phyloP scores from a whole-genome alignment of 2,329 filamentous ascomycete genomes.

The Chrysoporthe cubensis region DNA sequence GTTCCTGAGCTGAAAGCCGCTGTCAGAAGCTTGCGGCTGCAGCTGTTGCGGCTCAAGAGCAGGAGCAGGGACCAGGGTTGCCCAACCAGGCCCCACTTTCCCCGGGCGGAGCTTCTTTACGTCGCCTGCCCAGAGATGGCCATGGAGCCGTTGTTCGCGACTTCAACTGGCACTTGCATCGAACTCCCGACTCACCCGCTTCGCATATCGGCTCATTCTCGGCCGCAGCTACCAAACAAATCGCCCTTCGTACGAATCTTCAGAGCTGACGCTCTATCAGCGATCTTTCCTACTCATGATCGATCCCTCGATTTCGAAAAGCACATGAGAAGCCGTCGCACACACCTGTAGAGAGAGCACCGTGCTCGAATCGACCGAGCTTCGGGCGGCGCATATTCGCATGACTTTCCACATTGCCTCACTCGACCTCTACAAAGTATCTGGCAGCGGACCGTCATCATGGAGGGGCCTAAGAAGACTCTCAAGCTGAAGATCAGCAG shows the following conservation, averaged over 20 bases:
- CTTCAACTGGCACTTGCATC: neutral
- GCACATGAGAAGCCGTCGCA: neutral
- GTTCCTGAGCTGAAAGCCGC: neutral
- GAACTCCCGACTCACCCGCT: neutral
- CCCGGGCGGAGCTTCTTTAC: neutral
- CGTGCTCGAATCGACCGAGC: neutral
- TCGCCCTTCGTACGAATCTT: neutral
- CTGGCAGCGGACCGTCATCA: constrained; percentile 5
- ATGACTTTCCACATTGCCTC: neutral
- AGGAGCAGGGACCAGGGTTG: constrained; percentile 15
- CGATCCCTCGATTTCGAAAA: neutral
- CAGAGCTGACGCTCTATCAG: neutral
- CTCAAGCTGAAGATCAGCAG: constrained; percentile 29
- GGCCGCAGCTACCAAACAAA: neutral
- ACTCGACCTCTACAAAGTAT: neutral
- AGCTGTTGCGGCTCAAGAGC: constrained; percentile 11
- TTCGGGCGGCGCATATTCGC: neutral
- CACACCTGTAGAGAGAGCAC: neutral
- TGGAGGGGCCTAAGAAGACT: constrained; percentile 27
- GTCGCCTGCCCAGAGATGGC: constrained; percentile 7
- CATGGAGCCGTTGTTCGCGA: neutral
- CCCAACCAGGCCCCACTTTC: neutral
- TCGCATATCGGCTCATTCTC: neutral
- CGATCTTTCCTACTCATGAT: neutral
- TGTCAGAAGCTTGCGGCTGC: constrained; percentile 12